Conservation (phyloP, 306 rosid genomes). For the Nissolia schottii region DNA sequence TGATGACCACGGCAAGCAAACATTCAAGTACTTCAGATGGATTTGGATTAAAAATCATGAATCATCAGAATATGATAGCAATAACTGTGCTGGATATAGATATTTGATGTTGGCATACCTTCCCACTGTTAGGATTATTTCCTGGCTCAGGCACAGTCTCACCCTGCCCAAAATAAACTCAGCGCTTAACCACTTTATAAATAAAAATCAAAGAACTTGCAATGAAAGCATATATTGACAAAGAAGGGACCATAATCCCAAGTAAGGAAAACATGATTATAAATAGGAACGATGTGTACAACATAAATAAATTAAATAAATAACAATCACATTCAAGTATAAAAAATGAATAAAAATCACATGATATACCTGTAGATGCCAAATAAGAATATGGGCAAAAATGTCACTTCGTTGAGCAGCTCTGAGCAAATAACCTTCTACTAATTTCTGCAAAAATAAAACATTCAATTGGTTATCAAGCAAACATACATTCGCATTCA, state of each 20-base stretch:
- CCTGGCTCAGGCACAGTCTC: constrained; percentile 77
- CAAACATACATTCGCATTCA: constrained; percentile 1
- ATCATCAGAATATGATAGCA: constrained; percentile 1
- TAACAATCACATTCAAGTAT: neutral
- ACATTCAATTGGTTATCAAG: constrained; percentile 15
- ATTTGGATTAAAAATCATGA: neutral
- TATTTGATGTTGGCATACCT: constrained; percentile 51
- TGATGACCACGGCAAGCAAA: neutral
- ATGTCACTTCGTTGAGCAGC: constrained; percentile 93
- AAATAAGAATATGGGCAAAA: constrained; percentile 93
- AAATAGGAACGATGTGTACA: neutral
- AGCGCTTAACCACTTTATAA: constrained; percentile 7
- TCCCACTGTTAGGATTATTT: constrained; percentile 51
- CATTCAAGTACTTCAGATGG: neutral
- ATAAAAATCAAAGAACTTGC: neutral
- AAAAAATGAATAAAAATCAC: neutral
- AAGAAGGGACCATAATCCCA: neutral
- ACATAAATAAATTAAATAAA: neutral
- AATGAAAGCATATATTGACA: neutral
- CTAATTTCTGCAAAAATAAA: constrained; percentile 66
- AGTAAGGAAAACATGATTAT: neutral
- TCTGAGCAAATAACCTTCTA: constrained; percentile 95
- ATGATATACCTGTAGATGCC: constrained; percentile 86
- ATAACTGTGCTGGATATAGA: constrained; percentile 1
- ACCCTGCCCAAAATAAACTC: constrained; percentile 66